phyloP scores from a whole-genome alignment of 202 grass and related monocot genomes.

The Panicum virgatum region DNA sequence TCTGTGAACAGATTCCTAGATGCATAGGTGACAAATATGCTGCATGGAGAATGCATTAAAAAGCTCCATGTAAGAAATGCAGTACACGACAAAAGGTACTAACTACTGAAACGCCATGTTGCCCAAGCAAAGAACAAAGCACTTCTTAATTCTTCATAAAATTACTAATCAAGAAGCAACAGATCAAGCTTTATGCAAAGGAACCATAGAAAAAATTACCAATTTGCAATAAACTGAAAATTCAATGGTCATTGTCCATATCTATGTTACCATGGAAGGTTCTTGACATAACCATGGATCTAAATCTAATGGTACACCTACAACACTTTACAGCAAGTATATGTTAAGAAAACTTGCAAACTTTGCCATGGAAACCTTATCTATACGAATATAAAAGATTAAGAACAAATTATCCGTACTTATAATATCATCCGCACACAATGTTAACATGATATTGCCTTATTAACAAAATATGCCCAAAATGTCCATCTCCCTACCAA shows the following conservation, averaged over 20 bases:
- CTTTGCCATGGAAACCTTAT: background rate
- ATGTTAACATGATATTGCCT: background rate
- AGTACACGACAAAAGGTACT: constrained; percentile 31
- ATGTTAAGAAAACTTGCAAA: background rate
- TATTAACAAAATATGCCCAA: background rate
- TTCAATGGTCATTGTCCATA: constrained; percentile 22
- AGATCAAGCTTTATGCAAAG: constrained; percentile 12
- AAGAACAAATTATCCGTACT: background rate
- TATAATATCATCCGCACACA: background rate
- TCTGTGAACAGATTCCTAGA: too few species aligned
- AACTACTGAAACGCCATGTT: background rate
- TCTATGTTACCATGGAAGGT: background rate
- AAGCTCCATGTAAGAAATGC: background rate
- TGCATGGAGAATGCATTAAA: background rate
- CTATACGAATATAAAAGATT: background rate
- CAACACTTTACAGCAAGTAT: background rate
- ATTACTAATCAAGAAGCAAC: constrained; percentile 10
- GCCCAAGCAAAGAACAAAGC: background rate
- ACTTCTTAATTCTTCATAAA: constrained; percentile 6
- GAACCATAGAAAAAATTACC: background rate
- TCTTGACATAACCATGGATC: background rate
- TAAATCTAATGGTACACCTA: background rate
- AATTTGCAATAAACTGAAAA: constrained; percentile 19
- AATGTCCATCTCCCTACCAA: background rate
- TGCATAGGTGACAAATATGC: too few species aligned